A percentile compares a stretch with the other conserved stretches of the same genome.
Evolutionary conservation across 768 basidiomycete genomes (phyloP).

Genomic region (Hygrophoropsis aurantiaca): DNA sequence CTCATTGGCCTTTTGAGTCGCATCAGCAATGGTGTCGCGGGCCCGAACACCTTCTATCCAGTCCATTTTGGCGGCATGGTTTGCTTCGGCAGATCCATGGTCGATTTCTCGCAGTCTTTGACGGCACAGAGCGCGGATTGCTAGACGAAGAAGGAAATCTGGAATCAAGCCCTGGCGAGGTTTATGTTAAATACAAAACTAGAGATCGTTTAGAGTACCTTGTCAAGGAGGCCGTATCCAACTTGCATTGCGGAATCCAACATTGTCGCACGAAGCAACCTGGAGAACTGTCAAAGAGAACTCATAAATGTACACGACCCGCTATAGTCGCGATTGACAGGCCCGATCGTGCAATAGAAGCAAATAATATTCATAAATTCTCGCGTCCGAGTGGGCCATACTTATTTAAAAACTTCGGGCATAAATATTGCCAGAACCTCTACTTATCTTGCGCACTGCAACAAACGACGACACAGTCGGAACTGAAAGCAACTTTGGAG

Average conservation of each 20-base stretch:
- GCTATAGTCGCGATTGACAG: neutral
- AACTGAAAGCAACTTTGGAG: too few species aligned
- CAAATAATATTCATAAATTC: neutral
- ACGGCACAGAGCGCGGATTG: conserved; percentile 48
- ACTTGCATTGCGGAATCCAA: conserved; percentile 8
- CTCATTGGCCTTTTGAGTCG: conserved; percentile 68
- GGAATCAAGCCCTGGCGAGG: conserved; percentile 55
- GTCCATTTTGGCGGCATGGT: conserved; percentile 65
- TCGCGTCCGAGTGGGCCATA: too few species aligned
- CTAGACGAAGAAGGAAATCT: conserved; percentile 51
- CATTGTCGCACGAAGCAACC: neutral
- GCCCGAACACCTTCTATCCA: conserved; percentile 60
- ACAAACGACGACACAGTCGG: too few species aligned
- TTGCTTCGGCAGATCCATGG: conserved; percentile 55
- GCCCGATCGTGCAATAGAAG: neutral
- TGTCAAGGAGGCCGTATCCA: conserved; percentile 38
- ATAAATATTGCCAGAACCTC: too few species aligned
- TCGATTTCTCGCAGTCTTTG: conserved; percentile 62
- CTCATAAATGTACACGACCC: too few species aligned
- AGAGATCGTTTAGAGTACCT: conserved; percentile 11
- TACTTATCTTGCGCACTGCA: too few species aligned
- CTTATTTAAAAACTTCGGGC: too few species aligned
- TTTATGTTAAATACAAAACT: neutral
- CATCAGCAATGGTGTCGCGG: conserved; percentile 54
- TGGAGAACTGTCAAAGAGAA: neutral